Conservation (phyloP, 257 asterid genomes). For the Ajuga chamaepitys region DNA sequence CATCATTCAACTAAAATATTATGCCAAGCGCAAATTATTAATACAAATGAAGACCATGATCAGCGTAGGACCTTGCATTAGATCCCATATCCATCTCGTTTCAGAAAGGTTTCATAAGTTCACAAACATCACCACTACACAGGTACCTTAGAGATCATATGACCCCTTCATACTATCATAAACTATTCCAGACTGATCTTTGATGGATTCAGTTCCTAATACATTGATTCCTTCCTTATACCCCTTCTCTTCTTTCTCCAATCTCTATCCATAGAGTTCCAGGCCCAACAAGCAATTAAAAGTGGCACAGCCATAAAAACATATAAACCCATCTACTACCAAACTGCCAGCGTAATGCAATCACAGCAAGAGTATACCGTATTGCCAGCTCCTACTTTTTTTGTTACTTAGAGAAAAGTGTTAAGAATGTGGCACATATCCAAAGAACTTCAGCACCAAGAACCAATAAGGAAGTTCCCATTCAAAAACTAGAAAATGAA, state of each 20-base stretch:
- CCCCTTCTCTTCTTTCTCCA: background rate
- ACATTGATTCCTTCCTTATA: background rate
- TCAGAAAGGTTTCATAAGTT: background rate
- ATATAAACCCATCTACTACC: constrained; percentile 3
- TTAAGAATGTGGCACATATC: background rate
- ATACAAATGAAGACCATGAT: background rate
- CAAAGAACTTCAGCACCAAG: background rate
- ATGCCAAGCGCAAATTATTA: background rate
- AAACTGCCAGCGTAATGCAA: constrained; percentile 1
- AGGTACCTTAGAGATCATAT: background rate
- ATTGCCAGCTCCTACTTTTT: background rate
- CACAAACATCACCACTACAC: background rate
- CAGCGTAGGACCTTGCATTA: background rate
- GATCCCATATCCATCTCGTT: background rate
- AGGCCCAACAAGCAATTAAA: background rate
- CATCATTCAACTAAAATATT: background rate
- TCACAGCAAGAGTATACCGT: background rate
- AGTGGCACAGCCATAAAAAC: background rate
- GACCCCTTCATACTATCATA: background rate
- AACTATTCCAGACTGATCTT: background rate
- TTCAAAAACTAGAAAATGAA: background rate
- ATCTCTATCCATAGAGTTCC: background rate
- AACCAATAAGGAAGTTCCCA: background rate
- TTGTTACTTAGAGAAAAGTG: background rate
- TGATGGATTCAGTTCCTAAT: background rate